Conservation (phyloP, 202 grass and related monocot species). For the Cymbopogon flexuosus region DNA sequence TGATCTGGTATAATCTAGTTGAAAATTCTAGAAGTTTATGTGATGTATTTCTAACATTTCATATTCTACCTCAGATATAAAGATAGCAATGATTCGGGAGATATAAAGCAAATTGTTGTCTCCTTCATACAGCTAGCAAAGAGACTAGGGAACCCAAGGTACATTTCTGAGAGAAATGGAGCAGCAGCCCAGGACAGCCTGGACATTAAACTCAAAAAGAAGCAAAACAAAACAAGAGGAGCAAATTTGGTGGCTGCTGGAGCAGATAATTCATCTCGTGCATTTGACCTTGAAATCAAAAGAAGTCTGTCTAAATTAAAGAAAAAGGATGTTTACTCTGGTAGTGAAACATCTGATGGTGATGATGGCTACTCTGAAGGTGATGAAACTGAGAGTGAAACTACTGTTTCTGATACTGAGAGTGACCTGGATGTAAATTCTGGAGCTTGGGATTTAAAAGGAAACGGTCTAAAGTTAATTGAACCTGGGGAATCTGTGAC, state of each 20-base stretch:
- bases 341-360: conserved; percentile 92
- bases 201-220: conserved; percentile 68
- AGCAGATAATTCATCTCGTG: conserved; percentile 55
- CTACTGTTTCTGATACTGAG: conserved; percentile 84
- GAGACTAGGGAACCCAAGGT: conserved; percentile 72
- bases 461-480: conserved; percentile 49
- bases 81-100: conserved; percentile 56
- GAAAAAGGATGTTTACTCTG: conserved; percentile 76
- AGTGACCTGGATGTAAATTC: conserved; percentile 75
- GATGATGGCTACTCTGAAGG: conserved; percentile 74
- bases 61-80: conserved; percentile 60
- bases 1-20: conserved; percentile 27
- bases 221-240: conserved; percentile 69
- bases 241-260: conserved; percentile 39
- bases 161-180: conserved; percentile 65
- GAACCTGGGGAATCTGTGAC: conserved; percentile 51
- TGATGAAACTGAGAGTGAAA: conserved; percentile 75
- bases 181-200: conserved; percentile 48
- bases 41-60: conserved; percentile 38
- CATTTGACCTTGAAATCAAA: conserved; percentile 93
- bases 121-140: conserved; percentile 95
- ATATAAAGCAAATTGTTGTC: conserved; percentile 87
- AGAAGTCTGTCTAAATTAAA: conserved; percentile 98
- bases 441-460: conserved; percentile 59
- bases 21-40: conserved; percentile 6